phyloP scores from a whole-genome alignment of 345 rosid genomes.

The Euphorbia peplus region DNA sequence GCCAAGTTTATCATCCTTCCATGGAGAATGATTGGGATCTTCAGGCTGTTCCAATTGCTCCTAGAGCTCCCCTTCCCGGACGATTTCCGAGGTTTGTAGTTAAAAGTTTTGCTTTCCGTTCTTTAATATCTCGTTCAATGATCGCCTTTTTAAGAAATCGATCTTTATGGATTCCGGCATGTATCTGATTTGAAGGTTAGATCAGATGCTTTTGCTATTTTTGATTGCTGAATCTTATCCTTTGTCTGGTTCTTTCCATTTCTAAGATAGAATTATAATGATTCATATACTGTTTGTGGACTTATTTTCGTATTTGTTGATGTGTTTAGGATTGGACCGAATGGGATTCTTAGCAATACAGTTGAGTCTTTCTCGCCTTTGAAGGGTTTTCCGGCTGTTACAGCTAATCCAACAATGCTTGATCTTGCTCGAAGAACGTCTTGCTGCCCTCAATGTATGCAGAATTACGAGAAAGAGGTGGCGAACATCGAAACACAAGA shows the following conservation, averaged over 20 bases:
- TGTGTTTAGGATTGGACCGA: constrained; percentile 51
- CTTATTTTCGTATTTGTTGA: neutral
- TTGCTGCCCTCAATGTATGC: constrained; percentile 66
- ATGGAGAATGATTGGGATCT: constrained; percentile 97
- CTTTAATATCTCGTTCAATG: neutral
- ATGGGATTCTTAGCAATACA: constrained; percentile 52
- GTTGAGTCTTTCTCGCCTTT: constrained; percentile 56
- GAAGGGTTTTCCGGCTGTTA: constrained; percentile 43
- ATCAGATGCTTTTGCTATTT: constrained; percentile 8
- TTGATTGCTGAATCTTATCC: constrained; percentile 5
- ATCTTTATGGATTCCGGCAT: neutral
- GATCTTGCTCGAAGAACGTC: constrained; percentile 43
- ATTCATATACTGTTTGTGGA: neutral
- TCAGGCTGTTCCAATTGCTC: constrained; percentile 82
- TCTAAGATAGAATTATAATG: neutral
- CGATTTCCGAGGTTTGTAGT: constrained; percentile 62
- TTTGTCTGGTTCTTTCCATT: neutral
- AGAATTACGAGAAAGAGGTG: constrained; percentile 63
- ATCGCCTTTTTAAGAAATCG: no score
- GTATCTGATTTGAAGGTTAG: constrained; percentile 15
- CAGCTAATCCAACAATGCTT: constrained; percentile 28
- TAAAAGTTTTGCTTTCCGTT: neutral
- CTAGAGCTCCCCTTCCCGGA: constrained; percentile 52
- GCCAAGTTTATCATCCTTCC: constrained; percentile 83
- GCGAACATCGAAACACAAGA: constrained; percentile 38